A percentile compares a stretch with the other conserved stretches of the same genome.
phyloP scores from a whole-genome alignment of 2,329 filamentous ascomycete genomes.

The Aspergillus neoniger region DNA sequence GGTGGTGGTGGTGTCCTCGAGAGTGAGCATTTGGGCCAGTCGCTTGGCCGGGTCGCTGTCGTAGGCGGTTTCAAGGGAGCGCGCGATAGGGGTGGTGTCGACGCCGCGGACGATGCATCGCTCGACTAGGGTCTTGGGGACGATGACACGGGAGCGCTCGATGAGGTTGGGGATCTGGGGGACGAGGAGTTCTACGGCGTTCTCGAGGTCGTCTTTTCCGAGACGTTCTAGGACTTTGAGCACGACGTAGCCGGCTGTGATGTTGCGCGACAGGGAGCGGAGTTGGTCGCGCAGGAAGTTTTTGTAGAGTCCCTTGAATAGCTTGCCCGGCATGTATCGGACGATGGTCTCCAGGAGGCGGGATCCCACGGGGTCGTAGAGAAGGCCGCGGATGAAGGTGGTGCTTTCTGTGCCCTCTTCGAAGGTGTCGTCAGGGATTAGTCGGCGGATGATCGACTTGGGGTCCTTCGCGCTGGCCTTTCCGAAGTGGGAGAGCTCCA shows the following conservation, averaged over 20 bases:
- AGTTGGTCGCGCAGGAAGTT: constrained; percentile 79
- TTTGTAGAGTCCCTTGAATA: constrained; percentile 85
- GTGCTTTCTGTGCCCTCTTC: constrained; percentile 72
- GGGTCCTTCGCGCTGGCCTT: constrained; percentile 66
- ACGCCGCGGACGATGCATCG: constrained; percentile 70
- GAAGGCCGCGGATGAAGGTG: constrained; percentile 78
- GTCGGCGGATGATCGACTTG: constrained; percentile 69
- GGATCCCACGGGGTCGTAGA: constrained; percentile 90
- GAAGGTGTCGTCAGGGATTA: constrained; percentile 79
- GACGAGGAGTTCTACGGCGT: constrained; percentile 69
- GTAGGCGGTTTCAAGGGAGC: constrained; percentile 60
- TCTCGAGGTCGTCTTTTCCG: constrained; percentile 79
- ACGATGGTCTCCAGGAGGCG: constrained; percentile 86
- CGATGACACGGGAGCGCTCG: constrained; percentile 71
- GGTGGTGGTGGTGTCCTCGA: constrained; percentile 47
- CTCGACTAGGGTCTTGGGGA: constrained; percentile 81
- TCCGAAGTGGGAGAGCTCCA: constrained; percentile 76
- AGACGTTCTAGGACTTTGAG: constrained; percentile 80
- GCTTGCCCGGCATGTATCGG: constrained; percentile 75
- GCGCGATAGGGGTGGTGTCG: constrained; percentile 58
- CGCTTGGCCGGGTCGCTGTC: constrained; percentile 52
- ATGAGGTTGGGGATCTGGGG: constrained; percentile 74
- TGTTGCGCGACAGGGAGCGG: constrained; percentile 79
- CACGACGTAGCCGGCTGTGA: constrained; percentile 85
- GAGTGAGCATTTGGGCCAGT: constrained; percentile 62